phyloP scores from a whole-genome alignment of 2,329 filamentous ascomycete genomes.

The Hawksworthiomyces lignivorus region DNA sequence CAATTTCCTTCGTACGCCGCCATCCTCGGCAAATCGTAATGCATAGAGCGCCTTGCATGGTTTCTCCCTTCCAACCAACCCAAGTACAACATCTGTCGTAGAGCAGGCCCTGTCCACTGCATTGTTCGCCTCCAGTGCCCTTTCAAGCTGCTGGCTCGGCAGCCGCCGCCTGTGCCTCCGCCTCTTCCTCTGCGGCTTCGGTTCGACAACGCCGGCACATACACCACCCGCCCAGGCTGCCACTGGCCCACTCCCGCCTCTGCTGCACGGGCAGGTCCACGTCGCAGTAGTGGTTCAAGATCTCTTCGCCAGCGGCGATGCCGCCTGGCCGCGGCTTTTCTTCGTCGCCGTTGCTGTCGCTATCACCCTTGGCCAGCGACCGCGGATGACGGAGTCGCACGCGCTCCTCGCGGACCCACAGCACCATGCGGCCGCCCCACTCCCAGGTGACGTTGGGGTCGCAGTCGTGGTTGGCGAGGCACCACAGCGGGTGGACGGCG shows the following conservation, averaged over 20 bases:
- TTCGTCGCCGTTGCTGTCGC: too few species aligned
- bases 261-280: slow-evolving; percentile 68
- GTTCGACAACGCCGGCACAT: slow-evolving; percentile 75
- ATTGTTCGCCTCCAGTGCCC: too few species aligned
- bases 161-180: too few species aligned
- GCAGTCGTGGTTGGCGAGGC: slow-evolving; percentile 91
- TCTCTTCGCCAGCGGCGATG: slow-evolving; percentile 72
- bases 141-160: too few species aligned
- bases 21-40: too few species aligned
- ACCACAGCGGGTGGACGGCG: slow-evolving; percentile 93
- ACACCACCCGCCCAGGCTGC: slow-evolving; percentile 82
- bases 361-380: slow-evolving; percentile 12
- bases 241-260: slow-evolving; percentile 79
- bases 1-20: too few species aligned
- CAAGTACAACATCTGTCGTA: neutral
- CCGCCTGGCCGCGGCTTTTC: slow-evolving; percentile 36
- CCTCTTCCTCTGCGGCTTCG: slow-evolving; percentile 46
- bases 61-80: too few species aligned
- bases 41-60: too few species aligned
- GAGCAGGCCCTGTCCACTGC: too few species aligned
- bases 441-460: slow-evolving; percentile 94
- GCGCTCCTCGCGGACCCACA: slow-evolving; percentile 54
- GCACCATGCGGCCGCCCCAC: slow-evolving; percentile 72
- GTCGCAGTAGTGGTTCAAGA: slow-evolving; percentile 93
- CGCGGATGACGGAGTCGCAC: too few species aligned